Percentiles rank a stretch among this genome's conserved stretches.
Evolutionary conservation across 2,329 filamentous ascomycete genomes (phyloP).

Genomic region (Fusarium continuum): DNA sequence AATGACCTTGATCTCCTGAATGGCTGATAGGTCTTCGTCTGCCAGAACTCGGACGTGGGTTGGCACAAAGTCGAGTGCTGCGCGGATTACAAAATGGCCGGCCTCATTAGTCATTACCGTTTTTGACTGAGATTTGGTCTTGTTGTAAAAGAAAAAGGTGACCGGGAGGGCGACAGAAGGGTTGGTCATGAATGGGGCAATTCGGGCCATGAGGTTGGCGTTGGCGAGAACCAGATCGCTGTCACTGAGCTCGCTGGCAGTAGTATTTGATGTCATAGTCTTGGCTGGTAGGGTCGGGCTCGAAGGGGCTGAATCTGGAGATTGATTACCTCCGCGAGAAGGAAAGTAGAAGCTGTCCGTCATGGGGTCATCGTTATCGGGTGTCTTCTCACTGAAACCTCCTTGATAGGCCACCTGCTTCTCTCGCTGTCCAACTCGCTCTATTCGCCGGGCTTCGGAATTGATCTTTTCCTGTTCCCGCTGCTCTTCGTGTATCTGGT

Average conservation of each 20-base stretch:
- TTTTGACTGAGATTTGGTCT: conserved; percentile 80
- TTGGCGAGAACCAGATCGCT: conserved; percentile 84
- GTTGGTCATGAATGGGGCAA: conserved; percentile 89
- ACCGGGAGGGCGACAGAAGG: conserved; percentile 81
- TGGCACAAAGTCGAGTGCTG: conserved; percentile 86
- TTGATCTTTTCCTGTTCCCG: conserved; percentile 73
- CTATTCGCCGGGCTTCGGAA: conserved; percentile 79
- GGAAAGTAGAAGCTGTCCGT: conserved; percentile 46
- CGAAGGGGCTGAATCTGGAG: conserved; percentile 52
- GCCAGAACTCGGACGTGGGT: conserved; percentile 89
- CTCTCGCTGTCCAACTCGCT: conserved; percentile 75
- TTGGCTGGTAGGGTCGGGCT: conserved; percentile 56
- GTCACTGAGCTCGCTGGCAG: conserved; percentile 71
- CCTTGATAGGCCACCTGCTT: conserved; percentile 75
- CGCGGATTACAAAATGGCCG: conserved; percentile 85
- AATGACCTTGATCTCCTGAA: conserved; percentile 79
- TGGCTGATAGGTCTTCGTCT: conserved; percentile 83
- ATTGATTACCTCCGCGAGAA: conserved; percentile 47
- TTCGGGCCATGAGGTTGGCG: conserved; percentile 83
- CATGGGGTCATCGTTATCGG: conserved; percentile 53
- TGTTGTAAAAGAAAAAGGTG: conserved; percentile 95
- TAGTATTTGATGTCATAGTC: conserved; percentile 42
- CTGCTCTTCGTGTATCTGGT: conserved; percentile 55
- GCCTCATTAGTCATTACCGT: conserved; percentile 87
- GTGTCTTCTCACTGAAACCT: conserved; percentile 75